Evolutionary conservation across 495 filamentous ascomycete genomes (phyloP).

Genomic region (Friedmanniomyces simplex): DNA sequence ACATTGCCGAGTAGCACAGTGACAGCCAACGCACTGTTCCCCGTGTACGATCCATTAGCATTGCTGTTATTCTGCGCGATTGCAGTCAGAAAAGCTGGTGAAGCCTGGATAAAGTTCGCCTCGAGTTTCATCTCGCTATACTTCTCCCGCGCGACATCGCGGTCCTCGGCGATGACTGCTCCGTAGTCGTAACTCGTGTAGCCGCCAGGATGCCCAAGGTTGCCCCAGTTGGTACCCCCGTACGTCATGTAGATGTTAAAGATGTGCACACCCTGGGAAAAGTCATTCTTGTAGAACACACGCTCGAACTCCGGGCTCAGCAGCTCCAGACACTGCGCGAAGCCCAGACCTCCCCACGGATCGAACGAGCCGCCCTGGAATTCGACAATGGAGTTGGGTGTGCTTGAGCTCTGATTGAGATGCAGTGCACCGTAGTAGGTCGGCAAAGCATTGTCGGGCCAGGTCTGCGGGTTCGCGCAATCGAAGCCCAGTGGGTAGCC

Average conservation of each 20-base stretch:
- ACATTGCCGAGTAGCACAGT: constrained; percentile 32
- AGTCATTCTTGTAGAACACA: constrained; percentile 74
- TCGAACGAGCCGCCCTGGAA: constrained; percentile 72
- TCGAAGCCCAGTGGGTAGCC: constrained; percentile 52
- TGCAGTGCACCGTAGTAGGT: constrained; percentile 38
- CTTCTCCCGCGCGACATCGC: constrained; percentile 58
- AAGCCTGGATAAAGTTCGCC: constrained; percentile 60
- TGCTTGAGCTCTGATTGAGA: constrained; percentile 48
- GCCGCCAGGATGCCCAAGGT: constrained; percentile 54
- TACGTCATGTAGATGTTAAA: constrained; percentile 58
- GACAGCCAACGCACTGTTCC: neutral
- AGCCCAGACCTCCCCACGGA: constrained; percentile 54
- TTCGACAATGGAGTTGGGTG: constrained; percentile 59
- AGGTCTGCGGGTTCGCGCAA: constrained; percentile 34
- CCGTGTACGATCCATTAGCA: constrained; percentile 38
- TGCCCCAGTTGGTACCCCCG: constrained; percentile 49
- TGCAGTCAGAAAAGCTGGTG: constrained; percentile 32
- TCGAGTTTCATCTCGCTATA: constrained; percentile 70
- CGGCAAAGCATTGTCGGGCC: constrained; percentile 34
- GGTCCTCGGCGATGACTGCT: constrained; percentile 56
- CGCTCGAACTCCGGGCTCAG: constrained; percentile 62
- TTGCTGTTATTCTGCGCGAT: constrained; percentile 59
- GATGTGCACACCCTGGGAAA: constrained; percentile 50
- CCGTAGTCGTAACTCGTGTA: constrained; percentile 72
- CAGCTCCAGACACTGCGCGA: constrained; percentile 50